Percentiles rank a stretch among this genome's conserved stretches.
Evolutionary conservation across 1,284 basidiomycete species (phyloP).

Genomic region (Melanopsichium pennsylvanicum): DNA sequence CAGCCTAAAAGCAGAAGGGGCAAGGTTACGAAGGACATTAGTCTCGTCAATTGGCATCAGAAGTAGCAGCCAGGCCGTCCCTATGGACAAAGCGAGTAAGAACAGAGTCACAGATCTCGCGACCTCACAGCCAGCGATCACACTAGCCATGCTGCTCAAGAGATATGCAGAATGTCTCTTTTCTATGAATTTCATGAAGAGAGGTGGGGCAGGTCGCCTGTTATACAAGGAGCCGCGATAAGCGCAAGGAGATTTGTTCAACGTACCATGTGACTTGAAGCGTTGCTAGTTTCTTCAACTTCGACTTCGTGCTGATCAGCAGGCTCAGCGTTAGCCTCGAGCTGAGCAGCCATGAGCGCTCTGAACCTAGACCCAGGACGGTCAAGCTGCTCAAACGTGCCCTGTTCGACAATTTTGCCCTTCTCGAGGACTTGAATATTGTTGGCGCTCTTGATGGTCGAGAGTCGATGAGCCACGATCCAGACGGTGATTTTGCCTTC

Average conservation of each 20-base stretch:
- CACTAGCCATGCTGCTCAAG: background rate
- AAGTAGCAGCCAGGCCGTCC: too few species aligned
- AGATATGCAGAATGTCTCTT: background rate
- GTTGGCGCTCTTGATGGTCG: conserved; percentile 69
- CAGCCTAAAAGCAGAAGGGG: too few species aligned
- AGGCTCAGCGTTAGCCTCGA: conserved; percentile 29
- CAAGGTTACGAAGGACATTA: too few species aligned
- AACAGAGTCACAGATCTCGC: too few species aligned
- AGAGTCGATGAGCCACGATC: conserved; percentile 69
- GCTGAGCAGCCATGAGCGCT: conserved; percentile 60
- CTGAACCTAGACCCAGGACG: conserved; percentile 56
- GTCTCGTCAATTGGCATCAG: too few species aligned
- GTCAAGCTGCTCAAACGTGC: conserved; percentile 68
- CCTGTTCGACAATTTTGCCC: conserved; percentile 68
- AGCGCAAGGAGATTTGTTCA: background rate
- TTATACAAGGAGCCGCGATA: background rate
- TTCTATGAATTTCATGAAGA: too few species aligned
- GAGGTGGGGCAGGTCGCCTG: background rate
- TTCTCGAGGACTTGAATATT: conserved; percentile 68
- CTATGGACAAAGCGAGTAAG: background rate
- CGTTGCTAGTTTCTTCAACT: background rate
- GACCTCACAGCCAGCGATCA: too few species aligned
- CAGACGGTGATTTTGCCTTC: conserved; percentile 69
- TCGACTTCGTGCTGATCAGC: background rate
- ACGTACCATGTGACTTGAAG: conserved; percentile 8